phyloP scores from a whole-genome alignment of 495 filamentous ascomycete species.

The Aspergillus asperescens region DNA sequence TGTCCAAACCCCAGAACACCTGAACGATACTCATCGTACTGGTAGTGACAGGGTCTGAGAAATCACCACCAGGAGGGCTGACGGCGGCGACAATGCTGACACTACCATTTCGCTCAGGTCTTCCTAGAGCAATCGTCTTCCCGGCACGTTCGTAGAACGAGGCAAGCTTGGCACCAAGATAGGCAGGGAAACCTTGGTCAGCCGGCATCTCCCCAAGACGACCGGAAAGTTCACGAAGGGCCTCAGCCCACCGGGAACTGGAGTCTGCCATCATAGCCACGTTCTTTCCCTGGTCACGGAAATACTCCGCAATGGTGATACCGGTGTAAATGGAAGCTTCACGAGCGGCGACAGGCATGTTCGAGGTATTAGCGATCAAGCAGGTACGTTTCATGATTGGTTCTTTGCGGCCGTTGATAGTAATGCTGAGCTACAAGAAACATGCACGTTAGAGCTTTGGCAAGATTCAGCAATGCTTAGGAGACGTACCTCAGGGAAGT shows the following conservation, averaged over 20 bases:
- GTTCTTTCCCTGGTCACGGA: constrained; percentile 95
- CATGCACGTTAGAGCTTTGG: constrained; percentile 5
- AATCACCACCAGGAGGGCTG: constrained; percentile 96
- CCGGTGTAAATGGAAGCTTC: constrained; percentile 99
- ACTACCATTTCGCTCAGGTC: constrained; percentile 79
- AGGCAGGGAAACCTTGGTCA: constrained; percentile 98
- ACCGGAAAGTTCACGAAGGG: constrained; percentile 96
- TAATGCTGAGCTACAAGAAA: constrained; percentile 68
- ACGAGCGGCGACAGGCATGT: constrained; percentile 98
- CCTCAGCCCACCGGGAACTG: constrained; percentile 97
- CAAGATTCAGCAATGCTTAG: background rate
- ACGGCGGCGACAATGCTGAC: constrained; percentile 98
- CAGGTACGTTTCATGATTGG: constrained; percentile 99
- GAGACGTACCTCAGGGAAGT: constrained; percentile 77
- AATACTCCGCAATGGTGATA: constrained; percentile 97
- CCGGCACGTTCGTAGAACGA: constrained; percentile 99
- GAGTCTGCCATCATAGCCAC: constrained; percentile 99
- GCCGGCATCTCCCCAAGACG: constrained; percentile 99
- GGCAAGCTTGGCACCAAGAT: constrained; percentile 91
- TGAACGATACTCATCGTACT: constrained; percentile 96
- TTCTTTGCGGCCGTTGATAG: constrained; percentile 85
- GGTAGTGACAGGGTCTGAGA: constrained; percentile 95
- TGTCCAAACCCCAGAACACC: constrained; percentile 99
- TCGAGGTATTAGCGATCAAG: constrained; percentile 97
- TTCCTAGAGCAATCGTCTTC: constrained; percentile 76